A percentile compares a stretch with the other conserved stretches of the same genome.
phyloP scores from a whole-genome alignment of 176 grass and related monocot species.

The Avena atlantica region DNA sequence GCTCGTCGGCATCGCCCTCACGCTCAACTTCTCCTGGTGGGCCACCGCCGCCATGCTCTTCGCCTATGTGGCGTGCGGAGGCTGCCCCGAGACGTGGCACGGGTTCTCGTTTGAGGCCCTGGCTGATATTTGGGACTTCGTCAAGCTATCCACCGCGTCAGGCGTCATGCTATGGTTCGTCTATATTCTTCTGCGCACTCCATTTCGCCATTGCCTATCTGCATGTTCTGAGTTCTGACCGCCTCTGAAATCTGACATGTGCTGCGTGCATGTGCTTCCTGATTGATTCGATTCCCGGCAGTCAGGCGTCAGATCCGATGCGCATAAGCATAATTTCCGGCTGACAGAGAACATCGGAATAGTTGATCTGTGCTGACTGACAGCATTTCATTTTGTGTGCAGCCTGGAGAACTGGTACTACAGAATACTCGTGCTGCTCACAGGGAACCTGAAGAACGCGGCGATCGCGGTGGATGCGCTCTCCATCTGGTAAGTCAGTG shows the following conservation, averaged over 20 bases:
- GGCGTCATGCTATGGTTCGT: constrained; percentile 90
- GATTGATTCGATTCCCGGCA: constrained; percentile 2
- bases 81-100: constrained; percentile 83
- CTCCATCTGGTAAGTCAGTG: constrained; percentile 70
- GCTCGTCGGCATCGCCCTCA: constrained; percentile 70
- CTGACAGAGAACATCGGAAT: neutral
- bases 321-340: neutral
- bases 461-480: constrained; percentile 88
- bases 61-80: constrained; percentile 62
- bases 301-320: neutral
- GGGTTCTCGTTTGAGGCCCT: constrained; percentile 89
- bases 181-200: too few relatives aligned
- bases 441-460: constrained; percentile 79
- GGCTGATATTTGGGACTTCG: constrained; percentile 76
- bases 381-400: neutral
- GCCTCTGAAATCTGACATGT: neutral
- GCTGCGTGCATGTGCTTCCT: neutral
- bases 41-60: constrained; percentile 52
- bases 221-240: too few relatives aligned
- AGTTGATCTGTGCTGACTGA: neutral
- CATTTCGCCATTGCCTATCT: neutral
- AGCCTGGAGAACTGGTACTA: constrained; percentile 99
- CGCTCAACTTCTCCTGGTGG: constrained; percentile 98
- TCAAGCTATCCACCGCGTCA: constrained; percentile 78
- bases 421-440: constrained; percentile 77